Conservation (phyloP, 495 filamentous ascomycete genomes). For the Aspergillus kassunensis region DNA sequence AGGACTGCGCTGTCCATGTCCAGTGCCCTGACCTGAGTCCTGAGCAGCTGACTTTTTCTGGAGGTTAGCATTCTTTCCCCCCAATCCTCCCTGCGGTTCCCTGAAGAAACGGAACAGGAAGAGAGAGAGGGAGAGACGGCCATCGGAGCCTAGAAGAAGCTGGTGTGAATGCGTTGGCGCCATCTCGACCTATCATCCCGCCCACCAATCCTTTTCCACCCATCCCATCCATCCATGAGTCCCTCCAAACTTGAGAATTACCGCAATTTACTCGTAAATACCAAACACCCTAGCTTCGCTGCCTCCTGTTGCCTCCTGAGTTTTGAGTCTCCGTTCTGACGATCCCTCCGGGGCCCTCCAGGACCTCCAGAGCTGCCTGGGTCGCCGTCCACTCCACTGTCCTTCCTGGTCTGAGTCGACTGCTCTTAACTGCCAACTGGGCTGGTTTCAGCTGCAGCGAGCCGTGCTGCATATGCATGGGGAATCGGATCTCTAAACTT, state of each 20-base stretch:
- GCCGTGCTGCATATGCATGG: slow-evolving; percentile 29
- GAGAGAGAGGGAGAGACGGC: background rate
- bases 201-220: background rate
- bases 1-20: no score
- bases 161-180: background rate
- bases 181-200: slow-evolving; percentile 4
- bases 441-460: slow-evolving; percentile 25
- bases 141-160: background rate
- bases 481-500: slow-evolving; percentile 1
- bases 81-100: no score
- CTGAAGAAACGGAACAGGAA: no score
- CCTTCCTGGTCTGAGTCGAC: background rate
- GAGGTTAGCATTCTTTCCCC: no score
- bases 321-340: no score
- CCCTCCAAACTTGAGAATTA: background rate
- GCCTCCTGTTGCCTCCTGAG: no score
- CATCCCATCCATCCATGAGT: background rate
- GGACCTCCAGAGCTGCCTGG: no score
- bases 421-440: background rate
- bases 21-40: no score
- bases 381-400: background rate
- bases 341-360: no score
- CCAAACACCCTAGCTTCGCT: no score
- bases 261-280: no score
- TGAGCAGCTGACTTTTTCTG: no score